Evolutionary conservation across 2,329 filamentous ascomycete species (phyloP).

Genomic region (Calycina herbarum): DNA sequence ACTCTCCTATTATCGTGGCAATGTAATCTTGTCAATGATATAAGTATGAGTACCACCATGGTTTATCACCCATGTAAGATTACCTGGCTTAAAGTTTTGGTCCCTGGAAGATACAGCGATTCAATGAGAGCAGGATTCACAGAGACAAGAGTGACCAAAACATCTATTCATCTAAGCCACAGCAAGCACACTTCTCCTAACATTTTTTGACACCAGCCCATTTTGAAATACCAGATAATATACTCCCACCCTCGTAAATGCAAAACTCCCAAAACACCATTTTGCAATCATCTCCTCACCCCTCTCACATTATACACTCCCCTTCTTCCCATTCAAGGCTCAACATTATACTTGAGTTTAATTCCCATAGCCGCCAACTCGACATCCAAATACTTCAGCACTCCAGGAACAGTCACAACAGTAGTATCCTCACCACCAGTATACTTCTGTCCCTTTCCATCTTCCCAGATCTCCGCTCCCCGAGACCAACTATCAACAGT

Average conservation of each 20-base stretch:
- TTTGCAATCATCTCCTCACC: background rate
- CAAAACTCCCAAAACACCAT: constrained; percentile 2
- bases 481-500: constrained; percentile 41
- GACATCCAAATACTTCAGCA: constrained; percentile 89
- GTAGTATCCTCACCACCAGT: constrained; percentile 89
- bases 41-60: no score
- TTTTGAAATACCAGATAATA: background rate
- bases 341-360: constrained; percentile 87
- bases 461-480: constrained; percentile 84
- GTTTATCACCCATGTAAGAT: no score
- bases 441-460: constrained; percentile 81
- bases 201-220: background rate
- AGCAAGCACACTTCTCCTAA: background rate
- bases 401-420: constrained; percentile 87
- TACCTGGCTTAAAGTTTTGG: no score
- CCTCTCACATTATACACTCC: constrained; percentile 1
- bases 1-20: no score
- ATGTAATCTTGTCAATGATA: no score
- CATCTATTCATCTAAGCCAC: background rate
- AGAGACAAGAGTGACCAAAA: background rate
- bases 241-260: constrained; percentile 1
- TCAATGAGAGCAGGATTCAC: background rate
- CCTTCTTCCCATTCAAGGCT: constrained; percentile 14
- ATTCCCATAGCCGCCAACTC: constrained; percentile 97
- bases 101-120: no score